Conservation (phyloP, 495 filamentous ascomycete species). For the Daldinia decipiens region DNA sequence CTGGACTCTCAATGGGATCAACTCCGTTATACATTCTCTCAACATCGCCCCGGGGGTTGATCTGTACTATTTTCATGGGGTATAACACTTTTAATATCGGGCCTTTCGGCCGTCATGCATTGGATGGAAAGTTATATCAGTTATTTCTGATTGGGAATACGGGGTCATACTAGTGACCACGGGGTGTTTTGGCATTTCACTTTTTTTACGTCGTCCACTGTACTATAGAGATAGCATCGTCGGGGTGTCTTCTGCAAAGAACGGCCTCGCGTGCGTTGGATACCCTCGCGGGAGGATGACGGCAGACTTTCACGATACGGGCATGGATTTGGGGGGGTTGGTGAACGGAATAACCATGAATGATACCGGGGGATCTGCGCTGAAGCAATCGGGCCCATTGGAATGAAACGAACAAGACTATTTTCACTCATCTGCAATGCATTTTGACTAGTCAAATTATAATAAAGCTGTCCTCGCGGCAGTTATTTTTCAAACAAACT, state of each 20-base stretch:
- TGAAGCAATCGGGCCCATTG: constrained; percentile 35
- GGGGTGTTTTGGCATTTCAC: constrained; percentile 38
- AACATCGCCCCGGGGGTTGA: constrained; percentile 28
- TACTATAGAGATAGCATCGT: constrained; percentile 47
- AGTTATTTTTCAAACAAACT: constrained; percentile 19
- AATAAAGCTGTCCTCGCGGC: constrained; percentile 33
- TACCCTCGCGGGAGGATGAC: constrained; percentile 48
- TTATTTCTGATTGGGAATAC: constrained; percentile 17
- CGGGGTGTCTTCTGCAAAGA: constrained; percentile 29
- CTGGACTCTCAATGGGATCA: constrained; percentile 49
- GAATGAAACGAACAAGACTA: constrained; percentile 37
- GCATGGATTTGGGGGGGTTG: constrained; percentile 29
- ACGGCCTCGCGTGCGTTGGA: constrained; percentile 43
- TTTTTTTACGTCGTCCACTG: constrained; percentile 40
- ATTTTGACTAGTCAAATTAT: constrained; percentile 30
- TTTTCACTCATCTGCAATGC: constrained; percentile 34
- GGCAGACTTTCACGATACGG: constrained; percentile 39
- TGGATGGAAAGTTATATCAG: constrained; percentile 24
- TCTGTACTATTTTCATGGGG: constrained; percentile 45
- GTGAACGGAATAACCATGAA: constrained; percentile 38
- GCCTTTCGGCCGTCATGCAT: constrained; percentile 22
- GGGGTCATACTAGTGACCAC: constrained; percentile 25
- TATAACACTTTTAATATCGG: constrained; percentile 40
- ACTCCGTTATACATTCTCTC: constrained; percentile 40
- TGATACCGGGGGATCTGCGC: constrained; percentile 38